These are phyloP conservation scores for Benincasa hispida DNA, from an alignment of 306 rosid genomes.

Conservation along the genomic window DNA sequence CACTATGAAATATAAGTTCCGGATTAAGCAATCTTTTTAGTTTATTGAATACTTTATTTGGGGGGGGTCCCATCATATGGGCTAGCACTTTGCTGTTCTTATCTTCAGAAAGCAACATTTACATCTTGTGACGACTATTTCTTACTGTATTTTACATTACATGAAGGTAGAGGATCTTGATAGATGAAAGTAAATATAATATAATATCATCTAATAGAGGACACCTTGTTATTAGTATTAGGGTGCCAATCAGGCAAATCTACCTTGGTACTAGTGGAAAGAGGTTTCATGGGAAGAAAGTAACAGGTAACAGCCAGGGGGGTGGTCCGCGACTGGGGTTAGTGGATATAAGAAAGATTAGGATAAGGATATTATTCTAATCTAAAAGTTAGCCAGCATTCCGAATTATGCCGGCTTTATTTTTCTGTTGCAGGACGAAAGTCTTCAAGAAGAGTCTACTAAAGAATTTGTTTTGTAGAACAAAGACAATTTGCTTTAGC, in stretches of 20 bases:
- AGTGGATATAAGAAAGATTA: not conserved
- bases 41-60: not conserved
- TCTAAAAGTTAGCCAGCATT: not conserved
- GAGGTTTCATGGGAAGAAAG: conserved; percentile 4
- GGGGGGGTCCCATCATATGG: conserved; percentile 1
- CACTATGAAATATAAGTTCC: not conserved
- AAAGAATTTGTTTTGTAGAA: not conserved
- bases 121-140: not conserved
- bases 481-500: conserved; percentile 21
- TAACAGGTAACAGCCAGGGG: not conserved
- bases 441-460: conserved; percentile 6
- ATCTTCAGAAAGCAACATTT: not conserved
- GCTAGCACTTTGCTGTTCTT: conserved; percentile 1
- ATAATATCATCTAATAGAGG: too few relatives aligned
- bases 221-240: not conserved
- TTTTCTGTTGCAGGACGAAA: conserved; percentile 1
- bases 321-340: not conserved
- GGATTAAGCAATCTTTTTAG: not conserved
- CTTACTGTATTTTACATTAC: not conserved
- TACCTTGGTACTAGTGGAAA: conserved; percentile 30
- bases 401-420: not conserved
- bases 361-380: not conserved
- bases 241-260: not conserved
- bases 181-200: too few relatives aligned
- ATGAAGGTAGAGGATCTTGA: not conserved